These are phyloP conservation scores for Echinochloa phyllopogon DNA, from an alignment of 176 grass and related monocot species.

Conservation along the genomic window DNA sequence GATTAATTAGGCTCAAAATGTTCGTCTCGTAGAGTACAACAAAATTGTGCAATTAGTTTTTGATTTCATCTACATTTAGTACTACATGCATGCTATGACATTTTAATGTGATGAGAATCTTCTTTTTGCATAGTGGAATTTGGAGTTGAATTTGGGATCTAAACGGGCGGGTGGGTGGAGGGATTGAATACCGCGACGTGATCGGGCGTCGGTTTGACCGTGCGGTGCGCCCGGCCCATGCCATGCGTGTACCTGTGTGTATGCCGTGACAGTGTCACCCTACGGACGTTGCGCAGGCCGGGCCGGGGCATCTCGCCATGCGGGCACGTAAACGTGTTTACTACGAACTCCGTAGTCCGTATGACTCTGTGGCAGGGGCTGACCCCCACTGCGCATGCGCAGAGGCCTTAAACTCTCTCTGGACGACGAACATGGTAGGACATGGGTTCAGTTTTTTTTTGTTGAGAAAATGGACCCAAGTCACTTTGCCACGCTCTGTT, in stretches of 20 bases:
- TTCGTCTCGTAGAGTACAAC: no score
- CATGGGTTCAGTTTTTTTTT: neutral
- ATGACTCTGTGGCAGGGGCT: neutral
- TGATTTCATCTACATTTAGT: no score
- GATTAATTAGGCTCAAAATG: no score
- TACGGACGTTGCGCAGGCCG: neutral
- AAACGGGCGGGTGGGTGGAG: neutral
- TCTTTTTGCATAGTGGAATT: no score
- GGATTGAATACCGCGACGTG: conserved; percentile 32
- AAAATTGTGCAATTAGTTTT: no score
- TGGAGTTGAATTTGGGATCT: no score
- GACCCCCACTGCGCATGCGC: neutral
- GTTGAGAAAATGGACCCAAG: no score
- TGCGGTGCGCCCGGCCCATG: neutral
- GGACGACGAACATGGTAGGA: neutral
- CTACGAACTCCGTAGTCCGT: neutral
- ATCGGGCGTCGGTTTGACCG: conserved; percentile 9
- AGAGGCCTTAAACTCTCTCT: neutral
- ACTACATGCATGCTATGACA: no score
- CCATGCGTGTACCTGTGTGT: neutral
- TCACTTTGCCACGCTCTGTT: neutral
- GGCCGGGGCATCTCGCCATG: neutral
- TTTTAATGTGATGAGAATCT: no score
- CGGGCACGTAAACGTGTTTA: neutral
- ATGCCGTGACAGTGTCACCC: neutral